phyloP scores from a whole-genome alignment of 495 filamentous ascomycete species.

The Trichoderma virens region DNA sequence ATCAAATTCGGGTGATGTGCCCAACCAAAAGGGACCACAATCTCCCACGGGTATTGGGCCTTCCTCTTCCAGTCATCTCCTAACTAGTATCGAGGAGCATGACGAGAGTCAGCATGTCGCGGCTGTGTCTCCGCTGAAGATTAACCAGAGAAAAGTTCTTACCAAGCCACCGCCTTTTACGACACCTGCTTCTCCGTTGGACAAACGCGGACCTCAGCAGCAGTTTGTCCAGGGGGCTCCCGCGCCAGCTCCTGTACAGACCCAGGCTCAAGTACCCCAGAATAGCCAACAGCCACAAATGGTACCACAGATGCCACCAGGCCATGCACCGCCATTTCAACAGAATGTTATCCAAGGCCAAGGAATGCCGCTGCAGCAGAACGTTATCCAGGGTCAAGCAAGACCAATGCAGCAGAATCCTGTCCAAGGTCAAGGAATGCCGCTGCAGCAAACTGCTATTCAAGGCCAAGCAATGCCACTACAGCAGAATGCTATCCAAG shows the following conservation, averaged over 20 bases:
- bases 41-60: background rate
- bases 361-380: too few relatives aligned
- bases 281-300: too few relatives aligned
- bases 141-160: background rate
- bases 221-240: background rate
- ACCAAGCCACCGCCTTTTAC: background rate
- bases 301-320: too few relatives aligned
- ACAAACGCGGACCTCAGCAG: background rate
- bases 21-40: background rate
- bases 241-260: background rate
- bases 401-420: too few relatives aligned
- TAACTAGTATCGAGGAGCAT: slow-evolving; percentile 7
- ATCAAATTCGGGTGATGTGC: background rate
- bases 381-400: too few relatives aligned
- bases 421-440: too few relatives aligned
- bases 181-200: background rate
- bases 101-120: background rate
- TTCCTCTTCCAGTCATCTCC: background rate
- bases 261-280: background rate
- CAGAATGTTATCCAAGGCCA: too few relatives aligned
- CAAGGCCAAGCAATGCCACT: background rate
- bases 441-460: background rate
- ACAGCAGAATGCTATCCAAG: background rate
- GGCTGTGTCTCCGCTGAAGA: background rate
- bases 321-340: too few relatives aligned